Evolutionary conservation across 169 alveolate genomes (phyloP).

Genomic region (Babesia divergens): DNA sequence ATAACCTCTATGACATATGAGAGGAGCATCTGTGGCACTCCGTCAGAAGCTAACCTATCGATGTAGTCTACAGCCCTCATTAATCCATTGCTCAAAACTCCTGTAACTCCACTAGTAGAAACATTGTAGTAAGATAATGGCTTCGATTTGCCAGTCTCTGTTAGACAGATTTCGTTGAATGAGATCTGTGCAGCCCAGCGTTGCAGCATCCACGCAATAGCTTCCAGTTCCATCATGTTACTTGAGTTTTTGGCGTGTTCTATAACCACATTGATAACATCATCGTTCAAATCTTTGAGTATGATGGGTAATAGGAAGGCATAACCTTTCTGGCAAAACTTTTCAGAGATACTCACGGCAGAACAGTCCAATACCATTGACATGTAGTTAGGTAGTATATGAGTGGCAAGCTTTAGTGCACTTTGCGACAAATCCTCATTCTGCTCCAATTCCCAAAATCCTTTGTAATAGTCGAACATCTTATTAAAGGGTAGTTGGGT

Average conservation of each 20-base stretch:
- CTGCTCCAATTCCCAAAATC: not conserved
- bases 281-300: not conserved
- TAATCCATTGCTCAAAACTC: no score
- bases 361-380: not conserved
- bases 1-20: not conserved
- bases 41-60: not conserved
- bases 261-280: not conserved
- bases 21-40: not conserved
- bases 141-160: not conserved
- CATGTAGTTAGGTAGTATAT: conserved; percentile 9
- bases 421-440: not conserved
- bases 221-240: not conserved
- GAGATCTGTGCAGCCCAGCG: conserved; percentile 7
- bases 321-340: not conserved
- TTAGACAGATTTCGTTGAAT: conserved; percentile 3
- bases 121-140: not conserved
- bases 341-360: not conserved
- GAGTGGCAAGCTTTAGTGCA: not conserved
- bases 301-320: not conserved
- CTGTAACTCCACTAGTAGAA: not conserved
- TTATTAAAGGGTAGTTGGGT: not conserved
- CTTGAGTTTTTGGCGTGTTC: not conserved
- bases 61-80: no score
- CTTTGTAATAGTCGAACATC: not conserved
- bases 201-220: not conserved